Evolutionary conservation across 139 green algal genomes (phyloP).

Genomic region (Yamagishiella unicocca): DNA sequence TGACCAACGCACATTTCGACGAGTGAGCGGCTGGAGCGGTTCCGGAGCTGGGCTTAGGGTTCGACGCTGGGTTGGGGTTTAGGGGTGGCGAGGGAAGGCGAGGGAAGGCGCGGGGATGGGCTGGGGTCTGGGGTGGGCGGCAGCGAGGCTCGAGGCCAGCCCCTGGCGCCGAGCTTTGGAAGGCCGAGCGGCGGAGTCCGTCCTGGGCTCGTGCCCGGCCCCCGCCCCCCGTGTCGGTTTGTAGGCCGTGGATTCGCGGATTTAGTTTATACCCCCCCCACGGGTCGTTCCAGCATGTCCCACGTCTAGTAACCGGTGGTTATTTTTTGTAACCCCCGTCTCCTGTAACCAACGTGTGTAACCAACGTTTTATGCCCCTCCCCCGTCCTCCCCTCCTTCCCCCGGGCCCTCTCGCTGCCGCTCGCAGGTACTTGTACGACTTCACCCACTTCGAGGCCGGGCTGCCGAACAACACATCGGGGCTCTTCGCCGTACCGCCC

Average conservation of each 20-base stretch:
- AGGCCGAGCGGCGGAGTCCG: too few species aligned
- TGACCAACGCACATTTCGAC: slow-evolving; percentile 44
- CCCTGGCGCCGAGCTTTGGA: not conserved
- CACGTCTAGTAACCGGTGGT: not conserved
- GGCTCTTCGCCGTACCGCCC: not conserved
- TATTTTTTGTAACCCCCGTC: not conserved
- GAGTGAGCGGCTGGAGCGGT: not conserved
- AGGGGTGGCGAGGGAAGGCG: not conserved
- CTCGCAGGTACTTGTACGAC: slow-evolving; percentile 54
- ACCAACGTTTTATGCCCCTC: not conserved
- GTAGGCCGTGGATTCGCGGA: too few species aligned
- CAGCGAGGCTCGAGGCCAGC: too few species aligned
- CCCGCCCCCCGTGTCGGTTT: too few species aligned
- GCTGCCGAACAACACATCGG: slow-evolving; percentile 11
- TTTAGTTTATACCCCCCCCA: not conserved
- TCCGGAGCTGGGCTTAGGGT: not conserved
- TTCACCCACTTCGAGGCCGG: slow-evolving; percentile 33
- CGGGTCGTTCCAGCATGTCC: not conserved
- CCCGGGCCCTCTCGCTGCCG: not conserved
- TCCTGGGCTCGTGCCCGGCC: not conserved
- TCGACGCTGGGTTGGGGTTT: not conserved
- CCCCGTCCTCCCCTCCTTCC: not conserved
- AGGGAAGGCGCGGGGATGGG: too few species aligned
- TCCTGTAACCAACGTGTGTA: not conserved
- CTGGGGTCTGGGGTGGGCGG: not conserved